Base-by-base conservation (phyloP, 805 yeast species). In the Candida gorgasii region DNA sequence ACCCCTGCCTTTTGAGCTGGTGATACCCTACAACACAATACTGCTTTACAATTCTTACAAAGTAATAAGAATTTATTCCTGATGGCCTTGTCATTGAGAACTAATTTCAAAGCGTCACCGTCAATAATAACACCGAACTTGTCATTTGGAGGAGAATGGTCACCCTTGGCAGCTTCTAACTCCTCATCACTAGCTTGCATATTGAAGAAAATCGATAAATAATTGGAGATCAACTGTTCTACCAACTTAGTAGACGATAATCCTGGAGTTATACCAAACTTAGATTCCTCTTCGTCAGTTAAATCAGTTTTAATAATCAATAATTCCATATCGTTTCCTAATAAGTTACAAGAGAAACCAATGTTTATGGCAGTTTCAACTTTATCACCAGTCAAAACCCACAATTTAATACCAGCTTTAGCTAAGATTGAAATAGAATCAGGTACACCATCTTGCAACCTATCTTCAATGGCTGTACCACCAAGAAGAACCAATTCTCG, bases 1-100 rank as follows among this genome's bases (percentile, higher is more conserved):
- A 86, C 92, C n/a, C 82, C 79, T 12, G 93, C 93, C 57, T 86
- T 86, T 58, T 86, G 95, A 30, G 92, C 81, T 4, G 95, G 95
- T 1, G 93, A 86, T 24, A 86, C 95, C 67, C 95, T 79, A 62
- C 95, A 86, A 64, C 95, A 86, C 43, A 86, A 65, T 19, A 86
- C 95, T 14, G 93, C 84, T 45, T 77, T 79, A 68, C 95, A 86
- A 51, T 84, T 86, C 57, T 86, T 86, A 62, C 93, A 84, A 37
- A 86, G 63, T 18, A 86, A 62, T 43, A 86, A 67, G 54, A 86
- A 86, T 57, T 82, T 84, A 46, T 79, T 67, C 47, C 69, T 68
- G 38, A 70, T 63, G 3, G 68, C 78, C 19, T 59, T 54, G 27
- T 59, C 62, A 13, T 46, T 33, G 16, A 66, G 66, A 26, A 79